Percentiles rank a stretch among this genome's conserved stretches.
phyloP scores from a whole-genome alignment of 768 basidiomycete genomes.

The Mycena leptocephala region DNA sequence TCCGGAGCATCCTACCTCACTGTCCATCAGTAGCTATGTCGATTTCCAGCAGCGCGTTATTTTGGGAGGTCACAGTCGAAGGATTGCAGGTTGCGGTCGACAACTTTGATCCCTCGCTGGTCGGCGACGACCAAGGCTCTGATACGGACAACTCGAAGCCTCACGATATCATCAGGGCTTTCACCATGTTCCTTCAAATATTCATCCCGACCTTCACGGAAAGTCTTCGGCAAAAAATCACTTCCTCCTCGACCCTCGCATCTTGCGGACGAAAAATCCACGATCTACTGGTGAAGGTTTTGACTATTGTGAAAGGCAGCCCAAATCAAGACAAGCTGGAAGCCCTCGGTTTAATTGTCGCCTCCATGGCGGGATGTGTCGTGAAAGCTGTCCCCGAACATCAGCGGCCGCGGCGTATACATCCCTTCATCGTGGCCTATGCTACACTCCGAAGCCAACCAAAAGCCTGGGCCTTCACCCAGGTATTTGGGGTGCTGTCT shows the following conservation, averaged over 20 bases:
- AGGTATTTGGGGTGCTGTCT: background rate
- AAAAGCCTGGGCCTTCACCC: background rate
- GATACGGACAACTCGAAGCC: background rate
- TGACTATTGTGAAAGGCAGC: background rate
- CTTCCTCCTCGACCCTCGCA: background rate
- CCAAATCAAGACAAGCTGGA: background rate
- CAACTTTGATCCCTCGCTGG: background rate
- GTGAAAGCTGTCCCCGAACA: background rate
- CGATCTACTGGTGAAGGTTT: background rate
- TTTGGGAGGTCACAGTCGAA: conserved; percentile 1
- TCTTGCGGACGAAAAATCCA: background rate
- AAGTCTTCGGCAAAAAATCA: background rate
- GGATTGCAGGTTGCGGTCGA: background rate
- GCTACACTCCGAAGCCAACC: background rate
- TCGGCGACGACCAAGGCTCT: background rate
- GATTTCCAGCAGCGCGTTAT: background rate
- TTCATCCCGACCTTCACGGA: conserved; percentile 9
- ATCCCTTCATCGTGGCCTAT: background rate
- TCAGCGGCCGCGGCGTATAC: background rate
- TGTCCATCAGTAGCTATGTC: conserved; percentile 6
- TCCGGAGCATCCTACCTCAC: background rate
- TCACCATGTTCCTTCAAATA: background rate
- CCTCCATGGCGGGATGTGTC: background rate
- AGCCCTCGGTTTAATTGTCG: background rate
- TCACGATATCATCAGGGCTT: background rate